phyloP scores from a whole-genome alignment of 2,329 filamentous ascomycete genomes.

The Pseudogymnoascus sp. region DNA sequence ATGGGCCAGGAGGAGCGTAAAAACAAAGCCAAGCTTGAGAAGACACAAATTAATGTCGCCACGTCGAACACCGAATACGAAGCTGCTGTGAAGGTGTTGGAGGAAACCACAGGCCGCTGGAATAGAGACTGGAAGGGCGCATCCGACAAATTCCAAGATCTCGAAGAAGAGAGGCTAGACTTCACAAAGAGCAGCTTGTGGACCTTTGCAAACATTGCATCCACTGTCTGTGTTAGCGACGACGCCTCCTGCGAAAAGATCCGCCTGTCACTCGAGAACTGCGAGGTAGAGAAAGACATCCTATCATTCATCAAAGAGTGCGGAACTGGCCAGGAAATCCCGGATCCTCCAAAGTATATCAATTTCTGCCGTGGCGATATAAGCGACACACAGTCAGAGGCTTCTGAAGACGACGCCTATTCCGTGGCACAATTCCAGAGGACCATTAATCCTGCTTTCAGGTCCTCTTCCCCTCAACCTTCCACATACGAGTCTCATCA shows the following conservation, averaged over 20 bases:
- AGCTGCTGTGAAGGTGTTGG: slow-evolving; percentile 80
- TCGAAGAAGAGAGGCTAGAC: slow-evolving; percentile 93
- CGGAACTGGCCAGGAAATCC: slow-evolving; percentile 94
- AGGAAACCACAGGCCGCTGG: slow-evolving; percentile 93
- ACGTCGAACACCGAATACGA: slow-evolving; percentile 92
- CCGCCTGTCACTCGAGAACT: slow-evolving; percentile 82
- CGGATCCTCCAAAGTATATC: slow-evolving; percentile 94
- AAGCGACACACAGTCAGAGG: slow-evolving; percentile 72
- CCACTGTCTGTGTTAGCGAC: slow-evolving; percentile 95
- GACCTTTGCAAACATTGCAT: slow-evolving; percentile 96
- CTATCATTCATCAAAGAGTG: slow-evolving; percentile 76
- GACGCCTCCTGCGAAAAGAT: slow-evolving; percentile 97
- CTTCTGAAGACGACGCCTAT: slow-evolving; percentile 80
- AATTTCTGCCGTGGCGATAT: slow-evolving; percentile 92
- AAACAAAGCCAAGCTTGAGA: slow-evolving; percentile 97
- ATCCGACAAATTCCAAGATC: slow-evolving; percentile 97
- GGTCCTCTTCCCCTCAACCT: slow-evolving; percentile 91
- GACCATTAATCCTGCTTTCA: slow-evolving; percentile 90
- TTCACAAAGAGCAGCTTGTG: slow-evolving; percentile 97
- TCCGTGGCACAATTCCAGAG: slow-evolving; percentile 94
- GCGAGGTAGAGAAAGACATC: slow-evolving; percentile 96
- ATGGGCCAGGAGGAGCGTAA: slow-evolving; percentile 99
- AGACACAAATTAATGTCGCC: slow-evolving; percentile 93
- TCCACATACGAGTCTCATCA: slow-evolving; percentile 90
- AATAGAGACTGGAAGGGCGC: slow-evolving; percentile 98